Conservation (phyloP, 2,329 filamentous ascomycete genomes). For the Aspergillus floridensis region DNA sequence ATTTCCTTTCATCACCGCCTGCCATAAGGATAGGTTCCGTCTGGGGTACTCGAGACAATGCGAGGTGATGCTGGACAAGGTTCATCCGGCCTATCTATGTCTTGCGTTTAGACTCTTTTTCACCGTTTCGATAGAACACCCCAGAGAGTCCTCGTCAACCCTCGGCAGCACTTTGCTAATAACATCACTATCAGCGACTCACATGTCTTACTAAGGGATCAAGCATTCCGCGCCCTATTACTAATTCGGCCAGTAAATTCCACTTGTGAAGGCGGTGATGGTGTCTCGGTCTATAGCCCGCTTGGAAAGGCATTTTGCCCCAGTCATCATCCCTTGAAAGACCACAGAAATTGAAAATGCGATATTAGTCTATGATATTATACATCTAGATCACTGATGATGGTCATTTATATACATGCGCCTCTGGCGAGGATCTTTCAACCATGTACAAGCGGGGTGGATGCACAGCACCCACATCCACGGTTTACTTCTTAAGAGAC, state of each 20-base stretch:
- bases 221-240: too few relatives aligned
- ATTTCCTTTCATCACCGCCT: background rate
- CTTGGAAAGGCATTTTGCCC: too few relatives aligned
- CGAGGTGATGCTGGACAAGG: too few relatives aligned
- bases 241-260: background rate
- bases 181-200: too few relatives aligned
- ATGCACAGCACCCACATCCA: conserved; percentile 8
- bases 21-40: background rate
- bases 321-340: background rate
- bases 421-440: conserved; percentile 3
- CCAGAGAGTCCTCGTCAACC: too few relatives aligned
- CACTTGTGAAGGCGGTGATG: background rate
- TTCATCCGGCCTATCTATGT: too few relatives aligned
- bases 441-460: conserved; percentile 14
- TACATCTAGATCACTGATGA: conserved; percentile 10
- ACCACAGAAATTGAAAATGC: background rate
- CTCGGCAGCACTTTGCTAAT: too few relatives aligned
- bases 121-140: too few relatives aligned
- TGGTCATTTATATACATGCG: conserved; percentile 12
- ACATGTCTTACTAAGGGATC: too few relatives aligned
- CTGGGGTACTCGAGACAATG: too few relatives aligned
- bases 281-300: background rate
- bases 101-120: too few relatives aligned
- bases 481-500: conserved; percentile 10
- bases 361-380: background rate